Conservation (phyloP, 306 rosid genomes). For the Clitoria ternatea region DNA sequence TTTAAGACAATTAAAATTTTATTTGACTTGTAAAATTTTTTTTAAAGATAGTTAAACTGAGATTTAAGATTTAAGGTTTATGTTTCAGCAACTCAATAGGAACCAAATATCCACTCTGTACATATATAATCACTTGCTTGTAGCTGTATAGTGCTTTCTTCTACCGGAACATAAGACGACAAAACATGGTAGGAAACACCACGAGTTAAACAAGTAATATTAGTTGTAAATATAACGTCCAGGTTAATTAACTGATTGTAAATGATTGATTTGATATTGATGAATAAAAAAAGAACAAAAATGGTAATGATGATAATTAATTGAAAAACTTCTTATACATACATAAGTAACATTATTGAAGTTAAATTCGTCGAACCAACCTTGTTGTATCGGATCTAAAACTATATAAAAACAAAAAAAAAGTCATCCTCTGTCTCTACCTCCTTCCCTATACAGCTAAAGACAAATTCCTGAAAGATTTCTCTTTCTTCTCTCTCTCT, state of each 20-base stretch:
- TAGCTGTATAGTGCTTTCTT: not conserved
- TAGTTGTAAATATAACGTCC: not conserved
- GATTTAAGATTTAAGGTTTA: too few relatives aligned
- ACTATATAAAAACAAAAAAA: not conserved
- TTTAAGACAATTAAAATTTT: too few relatives aligned
- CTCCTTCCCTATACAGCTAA: constrained; percentile 30
- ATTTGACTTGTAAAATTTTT: not conserved
- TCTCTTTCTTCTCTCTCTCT: not conserved
- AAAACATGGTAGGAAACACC: not conserved
- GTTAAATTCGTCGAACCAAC: constrained; percentile 15
- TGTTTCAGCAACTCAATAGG: too few relatives aligned
- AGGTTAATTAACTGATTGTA: not conserved
- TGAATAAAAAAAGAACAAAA: not conserved
- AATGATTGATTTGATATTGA: not conserved
- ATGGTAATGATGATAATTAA: not conserved
- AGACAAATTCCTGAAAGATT: constrained; percentile 24
- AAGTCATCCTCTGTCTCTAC: constrained; percentile 22
- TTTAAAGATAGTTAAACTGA: too few relatives aligned
- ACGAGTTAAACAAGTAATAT: not conserved
- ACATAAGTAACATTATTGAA: constrained; percentile 2
- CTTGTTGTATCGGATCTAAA: not conserved
- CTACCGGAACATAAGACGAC: not conserved
- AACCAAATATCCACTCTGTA: too few relatives aligned
- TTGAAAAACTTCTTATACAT: not conserved
- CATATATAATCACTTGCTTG: not conserved